Percentiles rank a stretch among this genome's conserved stretches.
phyloP scores from a whole-genome alignment of 2,329 filamentous ascomycete species.

The Aspergillus proliferans region DNA sequence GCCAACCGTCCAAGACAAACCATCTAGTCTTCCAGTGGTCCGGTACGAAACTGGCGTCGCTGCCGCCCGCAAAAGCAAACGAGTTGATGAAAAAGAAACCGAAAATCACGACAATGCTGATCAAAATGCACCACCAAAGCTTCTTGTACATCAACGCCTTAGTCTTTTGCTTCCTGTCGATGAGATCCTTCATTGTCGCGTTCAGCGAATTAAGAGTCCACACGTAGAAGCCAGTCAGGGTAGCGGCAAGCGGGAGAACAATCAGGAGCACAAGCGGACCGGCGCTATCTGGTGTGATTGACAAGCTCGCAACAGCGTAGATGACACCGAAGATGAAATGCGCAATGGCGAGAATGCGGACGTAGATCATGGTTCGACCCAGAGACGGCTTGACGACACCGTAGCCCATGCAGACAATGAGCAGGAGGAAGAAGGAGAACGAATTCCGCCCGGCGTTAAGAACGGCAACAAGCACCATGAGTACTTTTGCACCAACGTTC shows the following conservation, averaged over 20 bases:
- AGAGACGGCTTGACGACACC: slow-evolving; percentile 92
- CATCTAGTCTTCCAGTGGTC: slow-evolving; percentile 96
- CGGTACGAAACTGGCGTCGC: slow-evolving; percentile 83
- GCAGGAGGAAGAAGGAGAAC: slow-evolving; percentile 94
- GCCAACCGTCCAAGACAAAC: slow-evolving; percentile 96
- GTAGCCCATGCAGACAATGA: slow-evolving; percentile 99
- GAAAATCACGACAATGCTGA: slow-evolving; percentile 91
- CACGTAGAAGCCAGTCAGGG: slow-evolving; percentile 93
- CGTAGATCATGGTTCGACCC: slow-evolving; percentile 88
- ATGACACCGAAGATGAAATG: slow-evolving; percentile 95
- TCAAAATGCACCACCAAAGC: slow-evolving; percentile 95
- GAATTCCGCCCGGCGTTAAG: slow-evolving; percentile 92
- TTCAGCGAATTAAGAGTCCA: slow-evolving; percentile 97
- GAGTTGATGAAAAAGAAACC: slow-evolving; percentile 98
- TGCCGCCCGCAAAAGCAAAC: slow-evolving; percentile 81
- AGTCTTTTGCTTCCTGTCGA: slow-evolving; percentile 84
- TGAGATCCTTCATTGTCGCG: slow-evolving; percentile 90
- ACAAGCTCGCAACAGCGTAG: slow-evolving; percentile 82
- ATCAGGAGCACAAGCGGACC: slow-evolving; percentile 88
- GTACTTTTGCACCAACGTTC: slow-evolving; percentile 72
- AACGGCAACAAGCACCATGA: slow-evolving; percentile 86
- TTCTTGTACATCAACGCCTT: slow-evolving; percentile 97
- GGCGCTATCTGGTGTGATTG: slow-evolving; percentile 81
- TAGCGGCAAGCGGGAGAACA: slow-evolving; percentile 83
- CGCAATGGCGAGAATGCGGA: slow-evolving; percentile 80